Evolutionary conservation across 2,329 filamentous ascomycete species (phyloP).

Genomic region (Rhynchosporium secalis): DNA sequence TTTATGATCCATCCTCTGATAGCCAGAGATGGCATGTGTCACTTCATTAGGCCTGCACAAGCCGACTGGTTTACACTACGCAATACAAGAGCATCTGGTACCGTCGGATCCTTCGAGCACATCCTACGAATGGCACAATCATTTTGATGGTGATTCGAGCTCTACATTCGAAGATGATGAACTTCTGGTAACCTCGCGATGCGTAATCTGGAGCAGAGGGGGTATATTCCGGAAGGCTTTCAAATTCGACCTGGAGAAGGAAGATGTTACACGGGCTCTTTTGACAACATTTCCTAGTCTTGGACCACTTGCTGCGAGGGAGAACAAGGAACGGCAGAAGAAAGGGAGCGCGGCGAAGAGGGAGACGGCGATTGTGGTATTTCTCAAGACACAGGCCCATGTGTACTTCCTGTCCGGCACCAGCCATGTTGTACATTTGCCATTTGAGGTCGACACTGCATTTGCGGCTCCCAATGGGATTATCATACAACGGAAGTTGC

Average conservation of each 20-base stretch:
- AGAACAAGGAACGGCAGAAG: slow-evolving; percentile 26
- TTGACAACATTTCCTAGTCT: slow-evolving; percentile 72
- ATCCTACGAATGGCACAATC: slow-evolving; percentile 76
- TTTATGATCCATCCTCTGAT: slow-evolving; percentile 25
- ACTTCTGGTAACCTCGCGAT: slow-evolving; percentile 37
- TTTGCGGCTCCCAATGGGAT: slow-evolving; percentile 81
- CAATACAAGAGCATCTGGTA: slow-evolving; percentile 78
- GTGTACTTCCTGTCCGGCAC: slow-evolving; percentile 88
- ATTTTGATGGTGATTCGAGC: slow-evolving; percentile 46
- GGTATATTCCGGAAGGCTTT: slow-evolving; percentile 83
- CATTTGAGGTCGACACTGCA: slow-evolving; percentile 88
- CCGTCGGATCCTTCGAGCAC: slow-evolving; percentile 63
- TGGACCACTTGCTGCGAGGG: slow-evolving; percentile 33
- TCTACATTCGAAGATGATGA: slow-evolving; percentile 39
- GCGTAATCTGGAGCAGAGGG: slow-evolving; percentile 77
- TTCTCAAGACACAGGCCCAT: slow-evolving; percentile 89
- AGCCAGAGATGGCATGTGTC: slow-evolving; percentile 74
- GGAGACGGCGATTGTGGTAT: slow-evolving; percentile 78
- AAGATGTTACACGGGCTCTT: slow-evolving; percentile 81
- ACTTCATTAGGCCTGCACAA: slow-evolving; percentile 89
- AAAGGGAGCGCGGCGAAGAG: slow-evolving; percentile 34
- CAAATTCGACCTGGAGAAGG: slow-evolving; percentile 82
- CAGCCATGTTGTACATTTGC: slow-evolving; percentile 86
- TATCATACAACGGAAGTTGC: slow-evolving; percentile 78
- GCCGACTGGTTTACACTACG: slow-evolving; percentile 79